Evolutionary conservation across 305 asterid species (phyloP), one percentile per base, ranked within the genome.

Genomic region (Fraxinus greggii): DNA sequence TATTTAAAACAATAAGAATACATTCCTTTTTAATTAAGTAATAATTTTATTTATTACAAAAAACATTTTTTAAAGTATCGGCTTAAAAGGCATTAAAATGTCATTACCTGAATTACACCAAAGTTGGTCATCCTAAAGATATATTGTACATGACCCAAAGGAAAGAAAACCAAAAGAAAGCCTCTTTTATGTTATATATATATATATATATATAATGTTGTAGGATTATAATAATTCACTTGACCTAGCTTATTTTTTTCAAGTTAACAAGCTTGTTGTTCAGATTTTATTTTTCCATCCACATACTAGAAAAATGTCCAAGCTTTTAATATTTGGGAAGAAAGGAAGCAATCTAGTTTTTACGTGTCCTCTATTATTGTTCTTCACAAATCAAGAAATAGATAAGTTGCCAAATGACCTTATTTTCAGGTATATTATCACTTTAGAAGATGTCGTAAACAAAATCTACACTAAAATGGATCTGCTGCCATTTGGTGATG

Each of bases 401-500:
- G 42, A 54, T 63, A 54, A 51, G 61, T 32, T 51, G 72, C 78
- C 36, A 79, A 84, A 81, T 77, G 38, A 35, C 77, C 73, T 69
- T 42, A 79, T 72, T 82, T 80, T 86, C 92, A 96, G 99, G 91
- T 96, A 96, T 82, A 81, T 82, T 61, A 89, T 80, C 17, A 83
- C 78, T 82, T 92, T 96, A 28, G 92, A 88, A 86, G 97, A 92
- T 80, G 76, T 88, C 12, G 93, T 96, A 80, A 81, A 88, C 40
- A 82, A 85, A 79, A 90, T 96, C 81, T 96, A 92, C 88, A 24
- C 21, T 12, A 80, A 84, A 86, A 88, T 96, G 98, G 99, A 96
- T 85, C 81, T 96, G 84, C 89, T 96, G 88, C 97, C 95, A 80
- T 94, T 93, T 85, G 98, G 94, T 45, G 98, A 91, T 56, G 98